Conservation (phyloP, 2,329 filamentous ascomycete species). For the Apiospora pterosperma region DNA sequence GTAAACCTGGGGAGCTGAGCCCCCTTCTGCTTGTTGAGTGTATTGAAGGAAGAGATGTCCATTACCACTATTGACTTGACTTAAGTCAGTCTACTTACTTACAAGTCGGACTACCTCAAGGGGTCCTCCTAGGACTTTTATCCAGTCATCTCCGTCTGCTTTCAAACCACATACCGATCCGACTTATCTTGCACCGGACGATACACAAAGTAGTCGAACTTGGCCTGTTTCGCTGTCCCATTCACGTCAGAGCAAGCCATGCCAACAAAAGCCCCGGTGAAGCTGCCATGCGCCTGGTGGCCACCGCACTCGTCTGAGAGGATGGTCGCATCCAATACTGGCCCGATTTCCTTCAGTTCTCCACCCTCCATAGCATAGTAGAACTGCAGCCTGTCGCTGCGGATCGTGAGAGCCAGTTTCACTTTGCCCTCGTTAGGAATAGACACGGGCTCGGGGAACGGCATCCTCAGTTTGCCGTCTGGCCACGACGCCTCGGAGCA, state of each 20-base stretch:
- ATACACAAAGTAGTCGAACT: constrained; percentile 52
- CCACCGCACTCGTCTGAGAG: constrained; percentile 62
- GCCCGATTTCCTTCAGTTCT: constrained; percentile 46
- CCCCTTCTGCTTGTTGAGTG: too few species aligned
- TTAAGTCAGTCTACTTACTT: neutral
- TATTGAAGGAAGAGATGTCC: too few species aligned
- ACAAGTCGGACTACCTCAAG: neutral
- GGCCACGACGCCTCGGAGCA: constrained; percentile 56
- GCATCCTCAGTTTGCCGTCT: constrained; percentile 41
- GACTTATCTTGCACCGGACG: constrained; percentile 41
- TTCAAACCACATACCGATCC: constrained; percentile 46
- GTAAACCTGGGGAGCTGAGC: too few species aligned
- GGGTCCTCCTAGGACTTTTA: neutral
- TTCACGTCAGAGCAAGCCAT: constrained; percentile 55
- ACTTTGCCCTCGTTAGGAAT: constrained; percentile 56
- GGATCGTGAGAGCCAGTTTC: constrained; percentile 46
- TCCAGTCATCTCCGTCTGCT: neutral
- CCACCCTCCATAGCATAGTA: constrained; percentile 48
- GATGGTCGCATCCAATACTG: constrained; percentile 55
- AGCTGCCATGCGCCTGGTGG: constrained; percentile 58
- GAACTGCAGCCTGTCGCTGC: constrained; percentile 52
- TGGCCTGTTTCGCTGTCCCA: constrained; percentile 42
- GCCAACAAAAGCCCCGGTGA: constrained; percentile 59
- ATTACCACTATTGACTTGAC: neutral
- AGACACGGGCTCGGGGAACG: constrained; percentile 38